Evolutionary conservation across 106 monocot species (phyloP).

Genomic region (Allium fistulosum): DNA sequence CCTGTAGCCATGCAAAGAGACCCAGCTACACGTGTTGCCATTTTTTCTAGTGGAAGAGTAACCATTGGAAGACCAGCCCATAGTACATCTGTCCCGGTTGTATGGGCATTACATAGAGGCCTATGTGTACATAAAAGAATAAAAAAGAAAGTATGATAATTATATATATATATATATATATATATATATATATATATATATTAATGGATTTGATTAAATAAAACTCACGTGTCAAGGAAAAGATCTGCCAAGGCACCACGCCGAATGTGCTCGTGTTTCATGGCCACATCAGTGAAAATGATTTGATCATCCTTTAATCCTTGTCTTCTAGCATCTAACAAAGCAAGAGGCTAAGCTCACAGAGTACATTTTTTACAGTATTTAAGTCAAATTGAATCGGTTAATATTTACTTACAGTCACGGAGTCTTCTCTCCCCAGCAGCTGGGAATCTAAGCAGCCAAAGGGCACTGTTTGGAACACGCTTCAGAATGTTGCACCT

Average conservation of each 20-base stretch:
- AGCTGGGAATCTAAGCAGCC: slow-evolving; percentile 91
- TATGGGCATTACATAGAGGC: slow-evolving; percentile 90
- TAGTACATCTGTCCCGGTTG: slow-evolving; percentile 93
- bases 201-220: background rate
- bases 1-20: slow-evolving; percentile 89
- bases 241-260: slow-evolving; percentile 89
- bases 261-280: slow-evolving; percentile 89
- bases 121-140: slow-evolving; percentile 14
- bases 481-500: slow-evolving; percentile 98
- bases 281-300: slow-evolving; percentile 92
- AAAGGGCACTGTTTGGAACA: slow-evolving; percentile 86
- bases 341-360: too few relatives aligned
- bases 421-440: slow-evolving; percentile 86
- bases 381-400: background rate
- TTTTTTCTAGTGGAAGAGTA: slow-evolving; percentile 87
- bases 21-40: slow-evolving; percentile 97
- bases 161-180: too few relatives aligned
- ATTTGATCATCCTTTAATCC: slow-evolving; percentile 84
- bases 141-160: background rate
- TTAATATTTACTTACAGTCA: slow-evolving; percentile 42
- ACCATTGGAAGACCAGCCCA: slow-evolving; percentile 97
- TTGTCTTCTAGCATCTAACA: slow-evolving; percentile 70
- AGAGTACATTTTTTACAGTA: too few relatives aligned
- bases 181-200: background rate
- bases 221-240: slow-evolving; percentile 76